phyloP scores from a whole-genome alignment of 2,329 filamentous ascomycete species.

The Helminthosporium solani region DNA sequence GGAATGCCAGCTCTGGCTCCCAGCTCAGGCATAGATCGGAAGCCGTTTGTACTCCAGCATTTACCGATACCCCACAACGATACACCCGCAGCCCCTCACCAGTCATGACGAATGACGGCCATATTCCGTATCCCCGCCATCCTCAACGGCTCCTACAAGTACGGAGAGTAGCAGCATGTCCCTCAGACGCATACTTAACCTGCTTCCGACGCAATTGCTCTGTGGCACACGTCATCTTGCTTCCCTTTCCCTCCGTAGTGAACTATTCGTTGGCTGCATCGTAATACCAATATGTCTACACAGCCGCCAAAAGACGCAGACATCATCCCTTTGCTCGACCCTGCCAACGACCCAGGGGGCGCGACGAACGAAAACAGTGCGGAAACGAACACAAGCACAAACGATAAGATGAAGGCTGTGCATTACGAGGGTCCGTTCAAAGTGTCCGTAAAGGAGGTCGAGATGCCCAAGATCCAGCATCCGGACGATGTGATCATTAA shows the following conservation, averaged over 20 bases:
- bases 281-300: slow-evolving; percentile 5
- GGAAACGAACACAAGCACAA: slow-evolving; percentile 6
- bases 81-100: slow-evolving; percentile 19
- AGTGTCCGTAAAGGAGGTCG: slow-evolving; percentile 63
- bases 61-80: slow-evolving; percentile 24
- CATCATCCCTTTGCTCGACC: slow-evolving; percentile 14
- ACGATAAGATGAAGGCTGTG: slow-evolving; percentile 59
- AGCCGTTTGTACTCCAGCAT: neutral
- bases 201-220: neutral
- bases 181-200: neutral
- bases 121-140: slow-evolving; percentile 7
- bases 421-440: slow-evolving; percentile 64
- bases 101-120: slow-evolving; percentile 15
- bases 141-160: slow-evolving; percentile 5
- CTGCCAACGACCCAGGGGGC: slow-evolving; percentile 10
- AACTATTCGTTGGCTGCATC: too few relatives aligned
- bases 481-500: slow-evolving; percentile 66
- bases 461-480: slow-evolving; percentile 60
- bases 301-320: neutral
- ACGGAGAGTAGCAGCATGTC: slow-evolving; percentile 3
- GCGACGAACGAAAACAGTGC: neutral
- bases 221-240: slow-evolving; percentile 1
- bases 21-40: neutral
- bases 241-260: neutral
- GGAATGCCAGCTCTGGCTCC: neutral